Evolutionary conservation across 2,329 filamentous ascomycete genomes (phyloP).

Genomic region (Nemania diffusa): DNA sequence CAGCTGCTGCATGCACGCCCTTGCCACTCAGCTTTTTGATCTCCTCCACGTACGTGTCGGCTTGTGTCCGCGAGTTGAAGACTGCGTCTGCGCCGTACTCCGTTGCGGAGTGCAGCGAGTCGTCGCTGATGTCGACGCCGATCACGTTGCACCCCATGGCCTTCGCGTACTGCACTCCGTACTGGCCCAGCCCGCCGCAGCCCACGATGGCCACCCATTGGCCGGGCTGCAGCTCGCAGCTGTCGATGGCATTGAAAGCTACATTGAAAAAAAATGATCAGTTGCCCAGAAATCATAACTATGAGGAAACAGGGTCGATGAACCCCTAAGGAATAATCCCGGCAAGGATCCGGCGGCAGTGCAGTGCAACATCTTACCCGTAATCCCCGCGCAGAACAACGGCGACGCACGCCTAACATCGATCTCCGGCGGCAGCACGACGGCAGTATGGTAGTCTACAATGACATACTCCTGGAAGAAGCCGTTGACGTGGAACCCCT

Average conservation of each 20-base stretch:
- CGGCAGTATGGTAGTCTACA: constrained; percentile 29
- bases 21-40: constrained; percentile 24
- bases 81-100: constrained; percentile 26
- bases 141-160: constrained; percentile 30
- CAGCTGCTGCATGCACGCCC: constrained; percentile 30
- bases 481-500: constrained; percentile 28
- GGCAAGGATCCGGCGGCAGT: no score
- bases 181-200: constrained; percentile 33
- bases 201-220: constrained; percentile 33
- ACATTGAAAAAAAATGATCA: neutral
- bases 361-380: constrained; percentile 14
- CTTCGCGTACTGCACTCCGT: constrained; percentile 31
- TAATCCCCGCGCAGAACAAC: constrained; percentile 33
- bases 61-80: constrained; percentile 30
- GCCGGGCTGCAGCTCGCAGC: constrained; percentile 31
- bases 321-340: no score
- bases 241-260: constrained; percentile 32
- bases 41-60: constrained; percentile 29
- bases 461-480: constrained; percentile 32
- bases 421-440: constrained; percentile 27
- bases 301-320: neutral
- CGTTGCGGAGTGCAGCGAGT: constrained; percentile 22
- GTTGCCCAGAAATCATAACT: neutral
- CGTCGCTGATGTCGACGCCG: constrained; percentile 34
- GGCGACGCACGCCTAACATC: constrained; percentile 26